Base-by-base conservation (phyloP, 2,329 filamentous ascomycete species). In the Ceratocystis harringtonii region DNA sequence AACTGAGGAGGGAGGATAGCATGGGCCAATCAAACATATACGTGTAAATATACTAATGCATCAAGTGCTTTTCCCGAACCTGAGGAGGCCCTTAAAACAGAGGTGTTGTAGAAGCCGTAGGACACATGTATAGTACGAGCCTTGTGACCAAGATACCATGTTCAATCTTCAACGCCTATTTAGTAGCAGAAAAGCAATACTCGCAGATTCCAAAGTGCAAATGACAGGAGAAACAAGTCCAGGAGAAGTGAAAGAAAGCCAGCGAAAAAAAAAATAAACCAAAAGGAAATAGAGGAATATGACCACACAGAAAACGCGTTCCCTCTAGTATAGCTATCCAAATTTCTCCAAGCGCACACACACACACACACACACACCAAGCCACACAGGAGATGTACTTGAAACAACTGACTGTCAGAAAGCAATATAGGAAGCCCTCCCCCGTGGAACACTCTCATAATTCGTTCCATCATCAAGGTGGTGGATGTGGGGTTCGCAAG, bases 141-240 rank as follows among this genome's bases (percentile, higher is more conserved):
- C 52, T 60, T 64, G 55, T 41, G 43, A 61, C 50, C 28, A 48
- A 62, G 60, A 57, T 66, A 62, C 62, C 43, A 62, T 61, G 48
- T 67, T 70, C 69, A 72, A 69, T 73, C 73, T 74, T 74, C 69
- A 75, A 76, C 73, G 74, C 74, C 74, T 73, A 74, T 71, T 70
- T 73, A 72, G 71, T 73, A 72, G 71, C 73, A 66, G 28, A 63
- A 64, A 63, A 61, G 36, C 43, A 64, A 64, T 62, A 66, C 64
- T 62, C 55, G 64, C 64, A 48, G 55, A 48, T 62, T 58, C 69
- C 71, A 68, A 66, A 68, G 70, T 72, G 71, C 71, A 70, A 69
- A 69, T 66, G 69, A 61, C 69, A 69, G 70, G 71, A 70, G 70
- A 69, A 71, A 69, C 67, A 68, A 70, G 63, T 65, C 69, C 68